Conservation (phyloP, 139 green algal species). For the Haematococcus sp. region DNA sequence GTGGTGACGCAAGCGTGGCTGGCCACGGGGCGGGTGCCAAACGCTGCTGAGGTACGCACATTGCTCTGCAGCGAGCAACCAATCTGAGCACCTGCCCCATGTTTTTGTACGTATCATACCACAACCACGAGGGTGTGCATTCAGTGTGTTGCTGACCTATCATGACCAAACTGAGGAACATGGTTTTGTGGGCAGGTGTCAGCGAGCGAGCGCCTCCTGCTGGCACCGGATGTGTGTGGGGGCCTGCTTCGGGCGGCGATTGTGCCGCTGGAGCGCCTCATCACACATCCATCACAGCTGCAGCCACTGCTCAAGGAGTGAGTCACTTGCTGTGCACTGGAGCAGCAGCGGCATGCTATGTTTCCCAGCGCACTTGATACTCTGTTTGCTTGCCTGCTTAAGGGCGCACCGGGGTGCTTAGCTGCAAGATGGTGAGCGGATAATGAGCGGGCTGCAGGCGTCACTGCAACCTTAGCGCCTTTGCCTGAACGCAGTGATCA, state of each 20-base stretch:
- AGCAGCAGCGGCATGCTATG: neutral
- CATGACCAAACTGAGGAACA: too few relatives aligned
- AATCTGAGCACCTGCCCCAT: neutral
- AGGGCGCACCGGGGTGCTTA: too few relatives aligned
- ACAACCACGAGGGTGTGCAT: slow-evolving; percentile 13
- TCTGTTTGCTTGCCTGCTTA: too few relatives aligned
- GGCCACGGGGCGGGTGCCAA: slow-evolving; percentile 32
- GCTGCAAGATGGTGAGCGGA: too few relatives aligned
- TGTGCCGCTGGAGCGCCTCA: slow-evolving; percentile 18
- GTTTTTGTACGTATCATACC: slow-evolving; percentile 1
- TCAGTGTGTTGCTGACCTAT: neutral
- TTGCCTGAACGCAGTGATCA: too few relatives aligned
- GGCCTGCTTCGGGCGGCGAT: slow-evolving; percentile 41
- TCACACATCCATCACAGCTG: slow-evolving; percentile 13
- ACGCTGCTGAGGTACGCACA: slow-evolving; percentile 39
- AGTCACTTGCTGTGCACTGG: neutral
- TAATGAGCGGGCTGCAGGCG: too few relatives aligned
- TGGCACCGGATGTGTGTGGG: slow-evolving; percentile 34
- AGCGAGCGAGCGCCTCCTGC: slow-evolving; percentile 48
- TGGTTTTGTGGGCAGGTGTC: slow-evolving; percentile 40
- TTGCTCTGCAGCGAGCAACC: neutral
- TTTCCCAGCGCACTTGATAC: too few relatives aligned
- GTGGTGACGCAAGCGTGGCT: slow-evolving; percentile 75
- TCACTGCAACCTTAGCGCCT: too few relatives aligned
- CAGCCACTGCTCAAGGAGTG: slow-evolving; percentile 14